A percentile compares a stretch with the other conserved stretches of the same genome.
These are phyloP conservation scores for Striga hermonthica DNA, from an alignment of 305 asterid genomes.

Conservation along the genomic window DNA sequence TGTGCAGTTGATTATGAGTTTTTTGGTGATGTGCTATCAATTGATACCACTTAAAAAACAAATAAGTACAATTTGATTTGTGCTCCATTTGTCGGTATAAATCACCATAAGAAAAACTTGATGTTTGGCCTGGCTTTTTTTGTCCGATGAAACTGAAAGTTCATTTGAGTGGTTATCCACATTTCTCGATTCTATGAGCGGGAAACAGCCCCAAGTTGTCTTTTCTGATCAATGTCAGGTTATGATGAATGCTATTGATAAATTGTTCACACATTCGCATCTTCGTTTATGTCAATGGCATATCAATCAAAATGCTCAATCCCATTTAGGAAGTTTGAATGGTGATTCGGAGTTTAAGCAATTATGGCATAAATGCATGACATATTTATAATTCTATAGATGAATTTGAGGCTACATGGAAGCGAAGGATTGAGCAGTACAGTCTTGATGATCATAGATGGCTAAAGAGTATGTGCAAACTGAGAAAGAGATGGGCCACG, in stretches of 20 bases:
- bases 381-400: no score
- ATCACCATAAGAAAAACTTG: no score
- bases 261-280: neutral
- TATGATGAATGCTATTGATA: slow-evolving; percentile 10
- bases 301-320: slow-evolving; percentile 4
- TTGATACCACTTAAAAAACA: neutral
- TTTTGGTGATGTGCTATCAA: neutral
- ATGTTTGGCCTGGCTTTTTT: neutral
- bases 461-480: no score
- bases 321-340: neutral
- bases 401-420: no score
- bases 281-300: slow-evolving; percentile 5
- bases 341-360: neutral
- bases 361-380: neutral
- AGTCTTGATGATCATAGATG: no score
- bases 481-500: no score
- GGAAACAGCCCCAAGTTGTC: neutral
- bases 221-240: neutral
- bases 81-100: no score
- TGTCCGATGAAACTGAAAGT: neutral
- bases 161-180: neutral
- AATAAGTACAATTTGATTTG: no score
- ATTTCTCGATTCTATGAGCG: neutral
- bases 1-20: neutral
- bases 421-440: no score